A percentile compares a stretch with the other conserved stretches of the same genome.
phyloP scores from a whole-genome alignment of 495 filamentous ascomycete genomes.

The Penicillium daleae region DNA sequence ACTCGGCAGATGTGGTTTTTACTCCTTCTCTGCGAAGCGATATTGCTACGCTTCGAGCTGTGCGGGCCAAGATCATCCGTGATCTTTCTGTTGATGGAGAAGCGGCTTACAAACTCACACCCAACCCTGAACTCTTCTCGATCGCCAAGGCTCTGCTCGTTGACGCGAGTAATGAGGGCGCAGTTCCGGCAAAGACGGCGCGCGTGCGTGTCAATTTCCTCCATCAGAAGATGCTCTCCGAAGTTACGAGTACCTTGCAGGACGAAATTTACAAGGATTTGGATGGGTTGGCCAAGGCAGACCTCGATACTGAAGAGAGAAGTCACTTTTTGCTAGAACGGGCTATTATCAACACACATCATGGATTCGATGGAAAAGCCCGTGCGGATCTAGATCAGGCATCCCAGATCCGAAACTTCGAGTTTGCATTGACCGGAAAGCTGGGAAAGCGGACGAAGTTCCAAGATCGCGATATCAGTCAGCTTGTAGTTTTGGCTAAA shows the following conservation, averaged over 20 bases:
- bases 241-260: slow-evolving; percentile 69
- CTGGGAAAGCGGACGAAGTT: slow-evolving; percentile 92
- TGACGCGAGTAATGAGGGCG: slow-evolving; percentile 38
- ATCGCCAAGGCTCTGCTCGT: slow-evolving; percentile 63
- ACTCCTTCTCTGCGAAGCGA: slow-evolving; percentile 44
- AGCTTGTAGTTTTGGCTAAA: slow-evolving; percentile 88
- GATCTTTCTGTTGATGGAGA: slow-evolving; percentile 83
- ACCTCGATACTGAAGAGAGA: slow-evolving; percentile 49
- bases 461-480: slow-evolving; percentile 85
- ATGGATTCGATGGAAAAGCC: slow-evolving; percentile 79
- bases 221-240: slow-evolving; percentile 86
- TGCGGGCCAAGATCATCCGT: slow-evolving; percentile 58
- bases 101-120: slow-evolving; percentile 80
- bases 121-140: slow-evolving; percentile 78
- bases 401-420: slow-evolving; percentile 64
- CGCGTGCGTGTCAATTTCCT: slow-evolving; percentile 76
- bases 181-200: slow-evolving; percentile 41
- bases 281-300: slow-evolving; percentile 43
- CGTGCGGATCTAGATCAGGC: slow-evolving; percentile 69
- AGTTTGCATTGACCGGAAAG: slow-evolving; percentile 82
- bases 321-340: slow-evolving; percentile 77
- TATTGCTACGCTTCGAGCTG: slow-evolving; percentile 29
- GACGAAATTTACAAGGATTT: slow-evolving; percentile 57
- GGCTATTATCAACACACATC: slow-evolving; percentile 80
- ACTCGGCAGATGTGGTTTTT: slow-evolving; percentile 57